These are phyloP conservation scores for Coprinopsis cinerea DNA, from an alignment of 768 basidiomycete genomes.

Conservation along the genomic window DNA sequence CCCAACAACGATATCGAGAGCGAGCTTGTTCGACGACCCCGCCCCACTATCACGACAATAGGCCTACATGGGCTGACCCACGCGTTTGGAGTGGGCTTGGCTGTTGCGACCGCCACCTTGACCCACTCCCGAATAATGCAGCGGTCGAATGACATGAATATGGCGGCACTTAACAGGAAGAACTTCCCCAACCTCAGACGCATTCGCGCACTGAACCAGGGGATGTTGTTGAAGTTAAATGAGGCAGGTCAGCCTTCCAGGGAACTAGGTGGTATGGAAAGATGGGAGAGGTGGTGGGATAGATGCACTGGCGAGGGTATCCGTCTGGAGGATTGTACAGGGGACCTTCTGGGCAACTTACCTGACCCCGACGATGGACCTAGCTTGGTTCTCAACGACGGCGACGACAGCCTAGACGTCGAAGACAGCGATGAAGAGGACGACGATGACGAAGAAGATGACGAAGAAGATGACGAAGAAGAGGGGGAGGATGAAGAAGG, in stretches of 20 bases:
- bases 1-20: conserved; percentile 28
- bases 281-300: conserved; percentile 72
- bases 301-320: conserved; percentile 43
- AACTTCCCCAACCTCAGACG: conserved; percentile 59
- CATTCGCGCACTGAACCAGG: conserved; percentile 52
- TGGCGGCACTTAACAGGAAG: conserved; percentile 43
- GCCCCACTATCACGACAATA: conserved; percentile 50
- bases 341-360: conserved; percentile 49
- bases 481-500: conserved; percentile 14
- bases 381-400: conserved; percentile 18
- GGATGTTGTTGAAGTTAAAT: conserved; percentile 54
- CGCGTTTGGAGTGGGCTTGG: conserved; percentile 63
- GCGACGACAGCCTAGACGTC: conserved; percentile 26
- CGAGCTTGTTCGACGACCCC: conserved; percentile 45
- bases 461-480: conserved; percentile 24
- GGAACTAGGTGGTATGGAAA: conserved; percentile 36
- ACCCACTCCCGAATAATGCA: conserved; percentile 43
- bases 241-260: conserved; percentile 41
- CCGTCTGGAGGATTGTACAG: conserved; percentile 73
- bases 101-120: conserved; percentile 35
- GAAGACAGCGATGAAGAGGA: conserved; percentile 24
- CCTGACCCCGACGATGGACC: conserved; percentile 27
- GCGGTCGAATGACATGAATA: conserved; percentile 61
- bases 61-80: conserved; percentile 65
- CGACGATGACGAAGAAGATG: conserved; percentile 26